phyloP scores from a whole-genome alignment of 306 rosid species.

The Cicer pinnatifidum region DNA sequence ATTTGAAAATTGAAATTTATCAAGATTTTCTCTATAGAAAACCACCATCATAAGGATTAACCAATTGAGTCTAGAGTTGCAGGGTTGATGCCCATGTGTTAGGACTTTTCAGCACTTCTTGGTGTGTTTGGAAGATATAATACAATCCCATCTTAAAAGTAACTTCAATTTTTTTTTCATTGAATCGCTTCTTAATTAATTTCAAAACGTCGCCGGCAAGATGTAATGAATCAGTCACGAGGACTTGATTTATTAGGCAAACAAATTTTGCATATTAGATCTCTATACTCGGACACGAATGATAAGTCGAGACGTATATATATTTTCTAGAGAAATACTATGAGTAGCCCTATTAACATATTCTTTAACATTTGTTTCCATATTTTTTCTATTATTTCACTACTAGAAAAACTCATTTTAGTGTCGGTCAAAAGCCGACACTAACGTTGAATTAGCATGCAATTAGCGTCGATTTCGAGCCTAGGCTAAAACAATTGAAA shows the following conservation, averaged over 20 bases:
- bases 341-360: no score
- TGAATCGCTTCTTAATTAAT: conserved; percentile 68
- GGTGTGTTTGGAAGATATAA: no score
- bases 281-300: background rate
- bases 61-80: background rate
- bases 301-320: no score
- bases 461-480: no score
- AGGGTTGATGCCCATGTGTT: no score
- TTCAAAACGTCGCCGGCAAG: conserved; percentile 92
- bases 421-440: no score
- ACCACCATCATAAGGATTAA: conserved; percentile 41
- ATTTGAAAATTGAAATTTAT: background rate
- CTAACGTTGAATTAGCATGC: no score
- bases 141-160: conserved; percentile 5
- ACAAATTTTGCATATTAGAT: conserved; percentile 41
- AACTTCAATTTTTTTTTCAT: conserved; percentile 20
- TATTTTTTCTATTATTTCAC: background rate
- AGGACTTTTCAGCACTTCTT: no score
- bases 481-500: background rate
- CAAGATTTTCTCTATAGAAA: conserved; percentile 1
- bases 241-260: conserved; percentile 67
- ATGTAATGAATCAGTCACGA: conserved; percentile 92
- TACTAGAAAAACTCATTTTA: background rate
- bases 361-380: background rate
- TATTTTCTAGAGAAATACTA: no score